These are phyloP conservation scores for Aurantiochytrium sp. DNA, from an alignment of 108 stramenopile genomes.

Conservation along the genomic window DNA sequence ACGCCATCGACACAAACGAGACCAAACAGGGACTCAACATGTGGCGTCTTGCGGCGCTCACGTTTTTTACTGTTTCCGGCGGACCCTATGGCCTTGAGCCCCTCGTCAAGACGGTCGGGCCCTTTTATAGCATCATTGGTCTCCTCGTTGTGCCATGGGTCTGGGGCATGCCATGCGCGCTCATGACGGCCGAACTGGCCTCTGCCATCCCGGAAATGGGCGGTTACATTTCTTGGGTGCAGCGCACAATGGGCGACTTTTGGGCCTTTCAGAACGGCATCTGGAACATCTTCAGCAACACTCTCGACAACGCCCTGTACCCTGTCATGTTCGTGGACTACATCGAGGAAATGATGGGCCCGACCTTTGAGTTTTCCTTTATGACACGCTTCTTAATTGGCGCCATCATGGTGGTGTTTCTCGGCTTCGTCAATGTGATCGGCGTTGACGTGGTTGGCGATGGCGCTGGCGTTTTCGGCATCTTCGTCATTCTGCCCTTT, in stretches of 20 bases:
- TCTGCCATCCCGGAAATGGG: not conserved
- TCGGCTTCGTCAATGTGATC: not conserved
- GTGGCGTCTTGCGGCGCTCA: not conserved
- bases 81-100: conserved; percentile 14
- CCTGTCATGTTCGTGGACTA: conserved; percentile 1
- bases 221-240: not conserved
- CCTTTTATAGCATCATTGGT: not conserved
- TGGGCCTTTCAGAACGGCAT: conserved; percentile 11
- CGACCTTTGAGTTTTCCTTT: not conserved
- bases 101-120: not conserved
- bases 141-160: not conserved
- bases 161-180: not conserved
- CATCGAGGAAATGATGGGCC: conserved; percentile 16
- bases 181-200: conserved; percentile 12
- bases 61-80: not conserved
- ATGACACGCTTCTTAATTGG: not conserved
- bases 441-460: conserved; percentile 11
- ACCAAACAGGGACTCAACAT: not conserved
- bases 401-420: not conserved
- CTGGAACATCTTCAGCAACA: conserved; percentile 1
- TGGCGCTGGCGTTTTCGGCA: not conserved
- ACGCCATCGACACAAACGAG: not conserved
- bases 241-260: not conserved
- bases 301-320: not conserved
- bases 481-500: not conserved